Base-by-base conservation (phyloP, 768 basidiomycete genomes). In the Tephrocybe sp. region DNA sequence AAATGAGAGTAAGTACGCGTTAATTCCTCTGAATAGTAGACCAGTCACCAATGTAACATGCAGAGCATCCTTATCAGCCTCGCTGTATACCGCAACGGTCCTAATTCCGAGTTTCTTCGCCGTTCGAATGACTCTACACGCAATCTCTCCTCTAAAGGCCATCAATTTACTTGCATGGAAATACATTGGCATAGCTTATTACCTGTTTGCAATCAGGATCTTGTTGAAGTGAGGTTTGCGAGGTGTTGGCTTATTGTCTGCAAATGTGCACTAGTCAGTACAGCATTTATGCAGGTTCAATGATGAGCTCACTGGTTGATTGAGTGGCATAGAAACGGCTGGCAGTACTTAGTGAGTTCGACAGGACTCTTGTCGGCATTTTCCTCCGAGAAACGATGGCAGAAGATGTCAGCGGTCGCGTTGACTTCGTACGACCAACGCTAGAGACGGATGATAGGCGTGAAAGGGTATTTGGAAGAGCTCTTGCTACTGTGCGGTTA, bases 51-150 rank as follows among this genome's bases (percentile, higher is more conserved):
- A 73, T 55, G 82, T 71, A 20, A 95, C 93, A 66, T 98, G 95
- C 53, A 95, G 66, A 0, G 91, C 79, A 62, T 86, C 76, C 45
- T 74, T 80, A 58, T 98, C 95, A 6, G 84, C 91, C 41, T 95
- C 91, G 54, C 89, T 92, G 64, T 88, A 97, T 6, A 98, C 90
- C 0, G 93, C 93, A 14, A 97, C 94, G 0, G 91, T 93, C 76
- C 81, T 86, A 65, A 97, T 87, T 0, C 95, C 94, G 3, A 97
- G 74, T 63, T 88, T 89, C 67, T 77, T 84, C 2, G 92, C 91
- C 0, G 94, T 96, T 21, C 90, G 85, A 49, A 96, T 96, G 38
- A 98, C 91, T 17, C 94, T 86, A 67, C 95, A 97, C 4, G 94
- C 93, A 56, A 98, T 98, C 69, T 98, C 94, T 41, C 94, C 94